phyloP scores from a whole-genome alignment of 768 basidiomycete genomes.

The Lentinula boryana region DNA sequence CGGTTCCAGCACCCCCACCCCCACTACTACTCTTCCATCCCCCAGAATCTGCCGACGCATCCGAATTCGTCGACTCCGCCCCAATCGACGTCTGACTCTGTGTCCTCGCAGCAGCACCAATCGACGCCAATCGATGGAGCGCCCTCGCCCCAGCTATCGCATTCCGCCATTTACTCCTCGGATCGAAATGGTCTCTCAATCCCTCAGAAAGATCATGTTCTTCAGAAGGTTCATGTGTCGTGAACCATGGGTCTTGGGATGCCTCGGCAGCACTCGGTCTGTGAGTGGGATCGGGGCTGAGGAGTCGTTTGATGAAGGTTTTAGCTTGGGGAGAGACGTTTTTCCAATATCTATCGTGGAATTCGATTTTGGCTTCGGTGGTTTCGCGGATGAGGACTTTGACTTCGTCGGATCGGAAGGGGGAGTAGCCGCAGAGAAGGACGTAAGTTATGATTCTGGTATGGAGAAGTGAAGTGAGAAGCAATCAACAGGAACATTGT shows the following conservation, averaged over 20 bases:
- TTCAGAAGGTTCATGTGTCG: slow-evolving; percentile 52
- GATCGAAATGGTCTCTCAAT: slow-evolving; percentile 79
- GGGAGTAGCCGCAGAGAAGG: slow-evolving; percentile 90
- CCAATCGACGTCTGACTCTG: neutral
- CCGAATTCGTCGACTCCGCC: neutral
- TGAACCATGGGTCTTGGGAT: slow-evolving; percentile 72
- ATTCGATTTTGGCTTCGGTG: slow-evolving; percentile 77
- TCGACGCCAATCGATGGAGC: slow-evolving; percentile 28
- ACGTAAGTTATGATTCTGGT: slow-evolving; percentile 90
- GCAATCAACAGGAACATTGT: neutral
- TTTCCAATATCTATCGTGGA: slow-evolving; percentile 93
- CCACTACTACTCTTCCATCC: neutral
- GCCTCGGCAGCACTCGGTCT: slow-evolving; percentile 76
- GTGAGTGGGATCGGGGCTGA: slow-evolving; percentile 63
- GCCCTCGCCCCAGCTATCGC: slow-evolving; percentile 55
- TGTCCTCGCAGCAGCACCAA: slow-evolving; percentile 4
- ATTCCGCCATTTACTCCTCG: slow-evolving; percentile 64
- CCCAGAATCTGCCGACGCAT: neutral
- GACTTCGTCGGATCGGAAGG: slow-evolving; percentile 82
- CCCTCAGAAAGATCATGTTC: slow-evolving; percentile 72
- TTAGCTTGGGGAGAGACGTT: slow-evolving; percentile 85
- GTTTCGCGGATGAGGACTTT: slow-evolving; percentile 77
- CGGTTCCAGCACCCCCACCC: neutral
- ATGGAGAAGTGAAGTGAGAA: neutral
- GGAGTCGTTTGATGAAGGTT: slow-evolving; percentile 66